Percentiles rank a stretch among this genome's conserved stretches.
phyloP scores from a whole-genome alignment of 202 grass and related monocot genomes.

The Hordeum pubiflorum region DNA sequence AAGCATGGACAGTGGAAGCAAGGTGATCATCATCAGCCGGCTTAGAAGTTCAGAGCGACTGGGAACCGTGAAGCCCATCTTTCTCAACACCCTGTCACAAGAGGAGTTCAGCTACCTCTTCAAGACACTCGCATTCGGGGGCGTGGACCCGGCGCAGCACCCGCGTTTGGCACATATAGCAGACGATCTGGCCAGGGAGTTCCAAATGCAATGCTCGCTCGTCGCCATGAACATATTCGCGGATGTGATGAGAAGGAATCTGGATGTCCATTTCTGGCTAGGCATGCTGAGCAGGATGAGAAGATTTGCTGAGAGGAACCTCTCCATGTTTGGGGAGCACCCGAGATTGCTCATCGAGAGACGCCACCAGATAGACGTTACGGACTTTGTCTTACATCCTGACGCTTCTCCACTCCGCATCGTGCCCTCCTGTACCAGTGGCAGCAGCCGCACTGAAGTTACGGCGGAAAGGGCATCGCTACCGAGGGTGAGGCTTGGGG shows the following conservation, averaged over 20 bases:
- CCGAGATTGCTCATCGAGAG: neutral
- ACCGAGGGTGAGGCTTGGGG: neutral
- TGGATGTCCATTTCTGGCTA: neutral
- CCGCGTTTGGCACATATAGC: neutral
- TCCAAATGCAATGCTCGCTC: neutral
- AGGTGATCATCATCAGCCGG: neutral
- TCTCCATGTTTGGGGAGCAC: neutral
- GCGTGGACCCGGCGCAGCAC: neutral
- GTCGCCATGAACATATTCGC: neutral
- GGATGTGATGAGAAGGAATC: neutral
- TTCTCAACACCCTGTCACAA: neutral
- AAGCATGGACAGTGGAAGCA: neutral
- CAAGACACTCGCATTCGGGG: neutral
- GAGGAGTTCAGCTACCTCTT: slow-evolving; percentile 4
- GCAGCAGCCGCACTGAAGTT: neutral
- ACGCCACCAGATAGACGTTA: neutral
- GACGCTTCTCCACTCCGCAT: neutral
- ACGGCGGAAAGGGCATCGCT: neutral
- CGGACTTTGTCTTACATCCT: neutral
- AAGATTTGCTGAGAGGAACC: neutral
- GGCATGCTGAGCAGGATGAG: neutral
- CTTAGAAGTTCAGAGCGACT: neutral
- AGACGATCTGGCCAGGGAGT: neutral
- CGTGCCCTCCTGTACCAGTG: neutral
- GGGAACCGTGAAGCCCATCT: neutral